Base-by-base conservation (phyloP, 768 basidiomycete genomes). In the Mrakia gelida region DNA sequence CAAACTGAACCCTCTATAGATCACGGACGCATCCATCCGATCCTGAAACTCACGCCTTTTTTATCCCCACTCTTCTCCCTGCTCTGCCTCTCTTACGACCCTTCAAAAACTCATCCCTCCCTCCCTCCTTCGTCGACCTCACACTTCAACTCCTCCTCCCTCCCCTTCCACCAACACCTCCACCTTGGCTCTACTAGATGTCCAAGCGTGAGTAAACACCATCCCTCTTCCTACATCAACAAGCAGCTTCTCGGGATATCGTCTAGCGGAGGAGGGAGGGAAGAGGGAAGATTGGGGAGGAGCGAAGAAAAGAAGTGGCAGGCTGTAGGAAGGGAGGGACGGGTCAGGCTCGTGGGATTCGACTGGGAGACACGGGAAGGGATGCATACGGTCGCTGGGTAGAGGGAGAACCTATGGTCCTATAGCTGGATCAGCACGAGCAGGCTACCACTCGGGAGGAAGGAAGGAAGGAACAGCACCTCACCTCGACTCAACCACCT, bases 151-250 rank as follows among this genome's bases (percentile, higher is more conserved):
- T 45, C 45, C 45, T 45, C 45, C 45, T 13, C 45, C 45, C 45
- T 45, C 11, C 45, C 15, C 38, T 43, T 56, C 75, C 16, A 15
- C 38, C 34, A 56, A 41, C 67, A 43, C 49, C 67, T 9, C 34
- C 26, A 32, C 23, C 59, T 76, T 70, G 32, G 21, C 45, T 49
- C 61, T 32, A 28, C 21, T 49, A 78, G 77, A 78, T 78, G 77
- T 78, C 77, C 77, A 78, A 78, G 77, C 77, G 77, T 78, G 67
- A 78, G 77, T 78, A 61, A 3, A 3, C 54, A 10, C 26, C 34
- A 4, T 34, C 45, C 41, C 13, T 54, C 34, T 62, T 26, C 59
- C 13, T 21, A n/a, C 26, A 15, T 49, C 26, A 26, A 52, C 49
- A 52, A 52, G 49, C 49, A 52, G 49, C 49, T 52, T 13, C 15